A percentile compares a stretch with the other conserved stretches of the same genome.
phyloP scores from a whole-genome alignment of 2,329 filamentous ascomycete species.

The Fulvia fulva region DNA sequence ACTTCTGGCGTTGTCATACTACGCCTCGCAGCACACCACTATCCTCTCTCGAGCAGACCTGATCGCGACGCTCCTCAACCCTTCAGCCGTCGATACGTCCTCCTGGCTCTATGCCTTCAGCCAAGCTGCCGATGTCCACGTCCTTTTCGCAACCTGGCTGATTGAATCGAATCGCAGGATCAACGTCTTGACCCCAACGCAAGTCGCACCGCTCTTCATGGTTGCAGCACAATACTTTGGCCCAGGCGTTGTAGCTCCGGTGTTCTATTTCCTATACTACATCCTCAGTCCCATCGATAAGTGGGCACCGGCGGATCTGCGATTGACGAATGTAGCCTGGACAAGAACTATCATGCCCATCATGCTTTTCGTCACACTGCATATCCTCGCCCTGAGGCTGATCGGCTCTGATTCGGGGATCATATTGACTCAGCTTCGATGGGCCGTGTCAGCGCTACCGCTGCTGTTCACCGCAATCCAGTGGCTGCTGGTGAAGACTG shows the following conservation, averaged over 20 bases:
- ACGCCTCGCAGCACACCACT: not conserved
- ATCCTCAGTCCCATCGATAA: conserved; percentile 33
- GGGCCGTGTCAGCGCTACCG: conserved; percentile 10
- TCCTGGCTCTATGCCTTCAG: not conserved
- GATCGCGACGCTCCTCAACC: not conserved
- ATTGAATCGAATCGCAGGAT: conserved; percentile 9
- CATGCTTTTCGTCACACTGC: conserved; percentile 28
- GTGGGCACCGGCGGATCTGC: conserved; percentile 33
- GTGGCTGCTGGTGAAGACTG: conserved; percentile 15
- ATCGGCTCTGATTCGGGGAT: not conserved
- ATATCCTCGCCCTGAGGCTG: conserved; percentile 8
- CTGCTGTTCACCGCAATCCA: conserved; percentile 18
- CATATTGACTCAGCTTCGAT: not conserved
- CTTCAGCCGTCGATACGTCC: not conserved
- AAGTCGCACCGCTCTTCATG: conserved; percentile 19
- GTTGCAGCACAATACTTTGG: conserved; percentile 30
- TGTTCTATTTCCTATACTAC: conserved; percentile 40
- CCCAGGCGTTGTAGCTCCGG: conserved; percentile 32
- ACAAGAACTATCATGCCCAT: conserved; percentile 32
- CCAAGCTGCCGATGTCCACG: not conserved
- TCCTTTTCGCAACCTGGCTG: conserved; percentile 9
- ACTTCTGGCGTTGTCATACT: conserved; percentile 3
- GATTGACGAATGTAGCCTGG: conserved; percentile 29
- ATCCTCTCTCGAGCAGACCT: not conserved
- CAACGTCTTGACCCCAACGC: conserved; percentile 2